Conservation (phyloP, 371 early-diverging fungal genomes). For the Lichtheimia ornata region DNA sequence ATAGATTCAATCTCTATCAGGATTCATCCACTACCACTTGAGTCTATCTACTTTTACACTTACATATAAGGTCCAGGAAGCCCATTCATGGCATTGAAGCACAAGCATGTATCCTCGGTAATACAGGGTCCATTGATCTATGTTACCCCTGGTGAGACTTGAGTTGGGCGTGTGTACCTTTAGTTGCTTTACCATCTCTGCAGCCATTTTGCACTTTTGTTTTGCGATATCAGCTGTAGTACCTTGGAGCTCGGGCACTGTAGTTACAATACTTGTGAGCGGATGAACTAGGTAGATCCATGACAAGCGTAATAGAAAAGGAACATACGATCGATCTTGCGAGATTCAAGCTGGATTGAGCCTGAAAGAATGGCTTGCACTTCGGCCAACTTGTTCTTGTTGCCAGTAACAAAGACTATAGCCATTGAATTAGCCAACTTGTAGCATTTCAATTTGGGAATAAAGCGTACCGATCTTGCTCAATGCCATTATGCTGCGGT, state of each 20-base stretch:
- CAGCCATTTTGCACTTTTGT: slow-evolving; percentile 81
- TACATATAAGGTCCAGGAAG: slow-evolving; percentile 91
- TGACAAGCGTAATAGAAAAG: neutral
- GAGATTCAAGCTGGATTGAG: slow-evolving; percentile 64
- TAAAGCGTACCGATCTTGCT: slow-evolving; percentile 8
- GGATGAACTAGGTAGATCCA: neutral
- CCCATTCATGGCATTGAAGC: slow-evolving; percentile 91
- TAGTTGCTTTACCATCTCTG: slow-evolving; percentile 49
- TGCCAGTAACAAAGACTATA: slow-evolving; percentile 70
- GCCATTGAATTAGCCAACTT: neutral
- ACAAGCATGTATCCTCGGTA: slow-evolving; percentile 93
- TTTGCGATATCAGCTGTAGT: slow-evolving; percentile 70
- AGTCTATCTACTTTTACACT: slow-evolving; percentile 12
- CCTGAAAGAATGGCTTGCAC: slow-evolving; percentile 80
- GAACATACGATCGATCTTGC: slow-evolving; percentile 74
- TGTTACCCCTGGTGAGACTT: neutral
- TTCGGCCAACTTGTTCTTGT: slow-evolving; percentile 91
- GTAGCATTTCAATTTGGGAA: neutral
- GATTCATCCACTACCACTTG: neutral
- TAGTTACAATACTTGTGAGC: neutral
- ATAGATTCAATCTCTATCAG: slow-evolving; percentile 4
- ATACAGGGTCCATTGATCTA: slow-evolving; percentile 84
- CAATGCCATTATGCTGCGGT: slow-evolving; percentile 1
- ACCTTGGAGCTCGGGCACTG: slow-evolving; percentile 92
- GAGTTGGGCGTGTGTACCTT: neutral